Evolutionary conservation across 176 grass and related monocot genomes (phyloP), one percentile per base, ranked within the genome.

Genomic region (Zea luxurians): DNA sequence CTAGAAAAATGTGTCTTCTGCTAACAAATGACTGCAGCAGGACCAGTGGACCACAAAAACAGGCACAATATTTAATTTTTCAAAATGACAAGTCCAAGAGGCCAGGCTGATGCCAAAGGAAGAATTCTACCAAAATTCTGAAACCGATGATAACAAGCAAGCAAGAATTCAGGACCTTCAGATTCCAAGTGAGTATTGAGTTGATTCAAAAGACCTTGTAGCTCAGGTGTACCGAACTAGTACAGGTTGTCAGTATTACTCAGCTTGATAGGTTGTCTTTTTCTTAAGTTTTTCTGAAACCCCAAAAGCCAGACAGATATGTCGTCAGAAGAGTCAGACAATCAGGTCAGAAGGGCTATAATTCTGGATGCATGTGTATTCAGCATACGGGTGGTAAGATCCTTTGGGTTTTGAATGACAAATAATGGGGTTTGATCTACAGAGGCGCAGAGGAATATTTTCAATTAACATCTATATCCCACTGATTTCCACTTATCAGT

Each of bases 1-100:
- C 37, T 13, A 75, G 35, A 86, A 74, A 10, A 50, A 45, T 68
- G 36, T 13, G 63, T 58, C 53, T 91, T 82, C 41, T 61, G 46
- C 13, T 79, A 78, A 83, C 43, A 83, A 57, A 60, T n/a, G 70
- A 58, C 4, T 8, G 27, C 9, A 73, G 69, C 9, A 73, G 69
- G 83, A 78, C 45, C 20, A 46, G 3, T 45, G 69, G 83, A 78
- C 45, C 20, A 46, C 5, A 54, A 71, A 73, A 59, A 54, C 12
- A 61, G 10, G 40, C 17, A 27, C 49, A 36, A 43, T 40, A 50
- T 1, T 63, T 57, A 8, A 17, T 18, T 73, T 73, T 73, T 52
- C 59, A 47, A 47, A 71, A 17, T 48, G 61, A 7, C 12, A 46
- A 66, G 48, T 37, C 18, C 18, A 66, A 2, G 34, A 80, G 27